Evolutionary conservation across 2,329 filamentous ascomycete genomes (phyloP).

Genomic region (Clarireedia paspali): DNA sequence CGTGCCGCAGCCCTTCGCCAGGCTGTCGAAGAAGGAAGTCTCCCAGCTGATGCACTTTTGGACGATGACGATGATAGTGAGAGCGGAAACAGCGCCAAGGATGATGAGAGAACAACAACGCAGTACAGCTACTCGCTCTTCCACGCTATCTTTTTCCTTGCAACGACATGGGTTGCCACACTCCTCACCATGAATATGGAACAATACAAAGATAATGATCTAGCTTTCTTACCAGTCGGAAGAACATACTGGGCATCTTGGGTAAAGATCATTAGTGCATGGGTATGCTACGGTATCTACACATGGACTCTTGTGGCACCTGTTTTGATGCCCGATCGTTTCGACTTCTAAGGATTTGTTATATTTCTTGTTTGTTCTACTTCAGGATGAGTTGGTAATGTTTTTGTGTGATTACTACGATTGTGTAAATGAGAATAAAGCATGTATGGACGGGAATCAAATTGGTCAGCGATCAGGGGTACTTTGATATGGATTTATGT

Average conservation of each 20-base stretch:
- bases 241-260: constrained; percentile 96
- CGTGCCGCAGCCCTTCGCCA: constrained; percentile 82
- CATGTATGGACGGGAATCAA: too few species aligned
- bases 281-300: constrained; percentile 94
- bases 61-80: constrained; percentile 59
- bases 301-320: constrained; percentile 89
- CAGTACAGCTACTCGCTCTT: constrained; percentile 97
- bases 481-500: too few species aligned
- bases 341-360: constrained; percentile 36
- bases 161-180: constrained; percentile 92
- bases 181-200: constrained; percentile 75
- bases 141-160: constrained; percentile 95
- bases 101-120: constrained; percentile 82
- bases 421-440: neutral
- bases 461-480: too few species aligned
- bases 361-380: neutral
- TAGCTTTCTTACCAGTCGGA: constrained; percentile 87
- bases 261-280: constrained; percentile 97
- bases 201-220: constrained; percentile 52
- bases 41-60: constrained; percentile 83
- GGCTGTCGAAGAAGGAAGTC: constrained; percentile 84
- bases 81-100: constrained; percentile 54
- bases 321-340: constrained; percentile 75
- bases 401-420: constrained; percentile 6
- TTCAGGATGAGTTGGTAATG: neutral